Evolutionary conservation across 2,329 filamentous ascomycete species (phyloP), one percentile per base, ranked within the genome.

Genomic region (Cladosporium austrohemisphaericum): DNA sequence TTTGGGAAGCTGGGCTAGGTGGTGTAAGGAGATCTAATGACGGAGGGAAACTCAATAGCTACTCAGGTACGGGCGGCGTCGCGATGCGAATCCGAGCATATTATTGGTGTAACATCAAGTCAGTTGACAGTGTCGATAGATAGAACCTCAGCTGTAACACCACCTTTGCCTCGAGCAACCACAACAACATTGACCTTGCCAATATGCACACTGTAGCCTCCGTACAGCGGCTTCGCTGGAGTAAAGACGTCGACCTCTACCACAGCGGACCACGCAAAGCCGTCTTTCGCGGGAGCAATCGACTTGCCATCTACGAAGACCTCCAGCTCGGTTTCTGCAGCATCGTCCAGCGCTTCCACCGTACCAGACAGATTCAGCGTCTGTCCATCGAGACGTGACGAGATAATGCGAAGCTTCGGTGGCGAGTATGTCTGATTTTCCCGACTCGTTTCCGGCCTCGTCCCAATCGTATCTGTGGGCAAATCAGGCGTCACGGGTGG

Each of bases 1-100:
- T 35, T 58, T 67, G 51, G 78, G 83, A 20, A 69, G 88, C 4
- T 66, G 63, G 73, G 77, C 76, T 28, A 83, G 80, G 62, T 93
- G 88, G 88, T 93, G 88, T 71, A 78, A 75, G 64, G 85, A 89
- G 71, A 84, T 91, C 48, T 73, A 10, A 35, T 31, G 23, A 14
- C 18, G n/a, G n/a, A 43, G 14, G 13, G 18, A 22, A 43, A 14
- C n/a, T 22, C 32, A 19, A 11, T 26, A 14, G 10, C 20, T 26
- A 40, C n/a, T 4, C 28, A 13, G 14, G 28, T n/a, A n/a, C n/a
- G n/a, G n/a, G n/a, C n/a, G n/a, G n/a, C n/a, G n/a, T n/a, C n/a
- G n/a, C n/a, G n/a, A n/a, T n/a, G n/a, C n/a, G n/a, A n/a, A n/a
- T n/a, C n/a, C n/a, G n/a, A n/a, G n/a, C n/a, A n/a, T n/a, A n/a